Evolutionary conservation across 1,139 yeast species (phyloP), one percentile per base, ranked within the genome.

Genomic region (Blastobotrys elegans): DNA sequence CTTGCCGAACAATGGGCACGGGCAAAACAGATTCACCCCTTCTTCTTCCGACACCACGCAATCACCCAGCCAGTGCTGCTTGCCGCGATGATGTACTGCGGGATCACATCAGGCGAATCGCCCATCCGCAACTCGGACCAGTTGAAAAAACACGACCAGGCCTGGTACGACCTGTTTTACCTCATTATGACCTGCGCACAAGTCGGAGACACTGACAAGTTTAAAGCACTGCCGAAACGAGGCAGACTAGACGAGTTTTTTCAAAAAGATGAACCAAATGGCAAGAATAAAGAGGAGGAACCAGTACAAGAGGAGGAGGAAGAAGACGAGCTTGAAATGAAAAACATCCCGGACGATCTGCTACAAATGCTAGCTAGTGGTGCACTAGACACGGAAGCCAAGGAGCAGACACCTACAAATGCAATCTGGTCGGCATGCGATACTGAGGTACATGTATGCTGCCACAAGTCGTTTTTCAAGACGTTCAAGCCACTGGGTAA

Each of bases 31-130:
- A 16, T 48, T 13, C 45, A 41, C 32, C 34, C 43, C 14, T 31
- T 43, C 21, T 49, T 49, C 16, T 20, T 34, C n/a, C 22, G 43
- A 2, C 51, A 47, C 30, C 13, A 34, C 5, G 38, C 26, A 22
- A 48, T 51, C 24, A 46, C 48, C 2, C 49, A 49, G 45, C 50
- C 52, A 3, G 43, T 49, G 14, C 32, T 50, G 22, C 41, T 50
- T 17, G 48, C 49, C 10, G 52, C 52, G 7, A 22, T 47, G 33
- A 21, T 49, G 31, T 49, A 49, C 30, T 34, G 42, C 21, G 46
- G 36, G 13, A 33, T 49, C 22, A 49, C 51, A 1, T 27, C 20
- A 14, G 40, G 40, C 13, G 32, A 27, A n/a, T 24, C 16, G 14
- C 16, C 32, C 7, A 44, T 47, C 8, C 18, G 18, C 11, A 29